phyloP scores from a whole-genome alignment of 2,329 filamentous ascomycete species.

The Fusarium dimerum region DNA sequence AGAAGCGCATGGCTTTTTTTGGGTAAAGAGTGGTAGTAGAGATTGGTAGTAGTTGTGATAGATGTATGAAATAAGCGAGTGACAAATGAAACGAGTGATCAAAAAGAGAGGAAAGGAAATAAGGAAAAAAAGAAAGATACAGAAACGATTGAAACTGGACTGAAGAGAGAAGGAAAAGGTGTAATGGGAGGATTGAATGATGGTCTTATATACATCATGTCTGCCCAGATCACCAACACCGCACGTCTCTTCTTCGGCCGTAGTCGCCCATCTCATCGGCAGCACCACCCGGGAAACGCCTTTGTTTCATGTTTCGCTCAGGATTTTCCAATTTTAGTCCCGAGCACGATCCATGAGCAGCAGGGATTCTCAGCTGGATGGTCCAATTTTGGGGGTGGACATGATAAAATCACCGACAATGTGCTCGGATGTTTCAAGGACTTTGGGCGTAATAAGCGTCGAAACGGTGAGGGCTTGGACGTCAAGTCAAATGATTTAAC shows the following conservation, averaged over 20 bases:
- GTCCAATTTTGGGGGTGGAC: constrained; percentile 4
- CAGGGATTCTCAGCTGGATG: no score
- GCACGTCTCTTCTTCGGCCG: no score
- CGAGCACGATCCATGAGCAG: no score
- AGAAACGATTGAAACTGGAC: constrained; percentile 10
- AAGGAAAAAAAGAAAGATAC: constrained; percentile 2
- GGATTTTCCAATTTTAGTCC: no score
- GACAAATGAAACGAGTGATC: constrained; percentile 1
- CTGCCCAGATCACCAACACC: no score
- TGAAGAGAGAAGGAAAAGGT: constrained; percentile 4
- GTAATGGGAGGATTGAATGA: no score
- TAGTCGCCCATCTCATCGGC: no score
- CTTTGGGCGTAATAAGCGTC: constrained; percentile 10
- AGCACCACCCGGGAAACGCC: no score
- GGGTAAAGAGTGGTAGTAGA: constrained; percentile 7
- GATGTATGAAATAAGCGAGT: constrained; percentile 1
- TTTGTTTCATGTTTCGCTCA: no score
- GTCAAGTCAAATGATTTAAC: no score
- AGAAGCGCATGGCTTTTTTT: constrained; percentile 17
- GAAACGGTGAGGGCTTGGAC: constrained; percentile 17
- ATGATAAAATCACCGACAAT: constrained; percentile 14
- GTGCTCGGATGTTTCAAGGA: constrained; percentile 21
- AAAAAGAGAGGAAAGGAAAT: constrained; percentile 7
- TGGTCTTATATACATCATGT: no score
- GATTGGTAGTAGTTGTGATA: not conserved